These are phyloP conservation scores for Stemphylium vesicarium DNA, from an alignment of 2,329 filamentous ascomycete genomes.

Conservation along the genomic window DNA sequence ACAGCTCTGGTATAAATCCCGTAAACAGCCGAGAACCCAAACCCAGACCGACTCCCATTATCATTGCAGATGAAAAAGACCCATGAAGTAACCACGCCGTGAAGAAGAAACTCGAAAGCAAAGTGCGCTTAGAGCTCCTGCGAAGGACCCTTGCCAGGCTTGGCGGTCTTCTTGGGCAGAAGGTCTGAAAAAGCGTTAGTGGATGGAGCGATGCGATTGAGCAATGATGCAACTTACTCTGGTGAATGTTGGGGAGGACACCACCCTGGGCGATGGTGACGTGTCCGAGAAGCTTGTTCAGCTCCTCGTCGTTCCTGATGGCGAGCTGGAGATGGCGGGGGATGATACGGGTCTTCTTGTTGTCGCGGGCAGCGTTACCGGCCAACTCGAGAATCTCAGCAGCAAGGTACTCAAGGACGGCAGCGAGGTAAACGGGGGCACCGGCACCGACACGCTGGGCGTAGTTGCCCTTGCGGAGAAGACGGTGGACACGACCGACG, in stretches of 20 bases:
- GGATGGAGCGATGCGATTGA: slow-evolving; percentile 8
- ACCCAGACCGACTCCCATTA: slow-evolving; percentile 73
- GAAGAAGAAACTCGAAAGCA: slow-evolving; percentile 44
- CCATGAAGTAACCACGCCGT: slow-evolving; percentile 55
- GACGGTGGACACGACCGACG: slow-evolving; percentile 98
- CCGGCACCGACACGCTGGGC: slow-evolving; percentile 99
- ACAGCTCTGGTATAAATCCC: slow-evolving; percentile 62
- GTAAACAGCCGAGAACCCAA: slow-evolving; percentile 62
- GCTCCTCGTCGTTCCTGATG: slow-evolving; percentile 98
- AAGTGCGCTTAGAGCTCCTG: slow-evolving; percentile 81
- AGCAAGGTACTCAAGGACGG: slow-evolving; percentile 97
- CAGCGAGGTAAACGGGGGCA: slow-evolving; percentile 95
- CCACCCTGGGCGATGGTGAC: slow-evolving; percentile 97
- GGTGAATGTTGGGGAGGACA: slow-evolving; percentile 96
- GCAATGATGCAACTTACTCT: slow-evolving; percentile 72
- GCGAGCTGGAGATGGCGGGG: slow-evolving; percentile 98
- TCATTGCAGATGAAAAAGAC: slow-evolving; percentile 72
- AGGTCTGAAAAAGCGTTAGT: slow-evolving; percentile 72
- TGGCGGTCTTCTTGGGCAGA: slow-evolving; percentile 98
- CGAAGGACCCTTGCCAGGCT: slow-evolving; percentile 89
- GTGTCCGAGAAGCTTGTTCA: slow-evolving; percentile 98
- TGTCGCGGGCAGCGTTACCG: slow-evolving; percentile 97
- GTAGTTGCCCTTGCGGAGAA: slow-evolving; percentile 99
- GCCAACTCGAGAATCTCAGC: slow-evolving; percentile 99
- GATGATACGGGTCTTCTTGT: slow-evolving; percentile 99